Evolutionary conservation across 352 stramenopile species (phyloP), one percentile per base, ranked within the genome.

Genomic region (Sclerospora graminicola): DNA sequence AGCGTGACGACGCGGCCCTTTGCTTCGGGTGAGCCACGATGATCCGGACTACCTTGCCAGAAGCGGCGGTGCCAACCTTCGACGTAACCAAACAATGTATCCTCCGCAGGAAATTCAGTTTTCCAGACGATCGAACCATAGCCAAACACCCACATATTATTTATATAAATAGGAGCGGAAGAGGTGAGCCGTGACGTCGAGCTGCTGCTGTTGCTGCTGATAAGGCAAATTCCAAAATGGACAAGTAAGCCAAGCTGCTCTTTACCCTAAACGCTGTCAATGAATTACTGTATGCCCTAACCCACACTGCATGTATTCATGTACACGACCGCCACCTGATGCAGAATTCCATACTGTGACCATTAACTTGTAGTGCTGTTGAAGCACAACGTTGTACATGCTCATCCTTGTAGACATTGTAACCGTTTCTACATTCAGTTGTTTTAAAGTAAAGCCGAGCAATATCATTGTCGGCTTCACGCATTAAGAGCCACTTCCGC

Each of bases 1-100:
- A 95, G 74, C 23, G 84, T 95, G 30, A 91, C 84, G 10, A 94
- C 82, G 35, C 84, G 78, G 42, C 82, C 84, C 46, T 82, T 72
- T 19, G 60, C 67, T 0, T 84, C 78, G 13, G 75, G 65, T 10
- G 69, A 84, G 53, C 84, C 84, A 47, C 84, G 80, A 57, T 95
- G 84, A 55, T 93, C 79, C 0, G 84, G 77, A 30, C 76, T 91
- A 45, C 84, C 81, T 51, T 95, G 84, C 82, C 82, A 95, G 61
- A 95, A 95, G 43, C 84, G 79, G 16, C 84, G 77, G 51, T 89
- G 75, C 63, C 66, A 95, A 51, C 84, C 84, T 21, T 87, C 59
- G 13, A 92, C 80, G 62, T 83, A 89, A 43, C 71, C 69, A 46
- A 83, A 84, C 23, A 75, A 48, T 26, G 66, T 82, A 38, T 82